A percentile compares a stretch with the other conserved stretches of the same genome.
phyloP scores from a whole-genome alignment of 768 basidiomycete species.

The Lentinula lateritia region DNA sequence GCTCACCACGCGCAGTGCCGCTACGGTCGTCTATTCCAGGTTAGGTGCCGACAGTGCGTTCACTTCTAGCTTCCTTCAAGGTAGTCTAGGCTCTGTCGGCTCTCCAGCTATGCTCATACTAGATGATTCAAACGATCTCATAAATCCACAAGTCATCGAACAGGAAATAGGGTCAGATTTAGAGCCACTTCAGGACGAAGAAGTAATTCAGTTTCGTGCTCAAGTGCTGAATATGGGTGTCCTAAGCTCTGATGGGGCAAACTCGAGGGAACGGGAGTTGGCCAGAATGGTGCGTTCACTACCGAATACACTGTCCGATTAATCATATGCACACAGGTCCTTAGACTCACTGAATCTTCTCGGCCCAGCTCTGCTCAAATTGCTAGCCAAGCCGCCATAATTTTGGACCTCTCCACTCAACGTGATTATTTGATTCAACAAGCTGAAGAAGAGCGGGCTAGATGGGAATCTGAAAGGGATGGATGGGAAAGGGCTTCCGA shows the following conservation, averaged over 20 bases:
- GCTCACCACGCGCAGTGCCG: neutral
- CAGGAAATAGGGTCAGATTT: neutral
- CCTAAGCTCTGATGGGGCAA: neutral
- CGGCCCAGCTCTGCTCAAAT: conserved; percentile 28
- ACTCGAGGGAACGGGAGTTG: conserved; percentile 4
- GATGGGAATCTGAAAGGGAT: conserved; percentile 59
- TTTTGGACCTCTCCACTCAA: conserved; percentile 49
- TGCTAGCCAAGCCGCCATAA: conserved; percentile 55
- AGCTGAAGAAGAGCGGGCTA: conserved; percentile 50
- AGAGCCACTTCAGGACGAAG: conserved; percentile 2
- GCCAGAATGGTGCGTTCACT: conserved; percentile 3
- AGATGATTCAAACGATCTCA: neutral
- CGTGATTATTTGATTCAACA: conserved; percentile 51
- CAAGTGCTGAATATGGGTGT: neutral
- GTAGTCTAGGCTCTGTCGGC: neutral
- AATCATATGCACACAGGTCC: neutral
- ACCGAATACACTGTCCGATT: neutral
- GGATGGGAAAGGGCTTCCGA: conserved; percentile 66
- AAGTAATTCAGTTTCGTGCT: neutral
- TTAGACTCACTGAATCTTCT: conserved; percentile 3
- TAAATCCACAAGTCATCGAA: neutral
- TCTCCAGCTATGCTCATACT: neutral
- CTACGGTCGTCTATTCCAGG: neutral
- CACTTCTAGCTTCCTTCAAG: neutral
- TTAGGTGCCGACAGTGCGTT: neutral